Conservation (phyloP, 1,284 basidiomycete species). For the Austroboletus novae-zelandiae region DNA sequence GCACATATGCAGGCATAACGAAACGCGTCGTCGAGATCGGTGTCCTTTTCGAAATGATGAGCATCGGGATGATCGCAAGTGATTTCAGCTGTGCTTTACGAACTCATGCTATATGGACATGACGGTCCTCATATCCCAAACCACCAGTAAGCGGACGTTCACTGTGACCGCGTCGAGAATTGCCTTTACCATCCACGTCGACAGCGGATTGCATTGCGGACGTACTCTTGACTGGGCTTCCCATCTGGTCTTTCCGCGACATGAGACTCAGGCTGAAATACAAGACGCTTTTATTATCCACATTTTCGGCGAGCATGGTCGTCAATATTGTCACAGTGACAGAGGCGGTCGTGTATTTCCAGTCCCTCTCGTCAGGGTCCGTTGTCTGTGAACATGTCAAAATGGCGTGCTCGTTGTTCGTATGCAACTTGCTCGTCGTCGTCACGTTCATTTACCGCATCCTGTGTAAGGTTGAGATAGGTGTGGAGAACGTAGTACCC, state of each 20-base stretch:
- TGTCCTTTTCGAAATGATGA: slow-evolving; percentile 16
- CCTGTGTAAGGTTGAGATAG: slow-evolving; percentile 1
- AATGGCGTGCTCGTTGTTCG: slow-evolving; percentile 24
- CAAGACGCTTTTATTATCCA: slow-evolving; percentile 14
- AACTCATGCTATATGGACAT: slow-evolving; percentile 12
- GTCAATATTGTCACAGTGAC: slow-evolving; percentile 20
- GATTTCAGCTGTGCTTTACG: slow-evolving; percentile 14
- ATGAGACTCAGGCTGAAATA: slow-evolving; percentile 12
- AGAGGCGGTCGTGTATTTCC: slow-evolving; percentile 7
- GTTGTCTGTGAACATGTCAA: slow-evolving; percentile 27
- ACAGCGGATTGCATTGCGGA: slow-evolving; percentile 22
- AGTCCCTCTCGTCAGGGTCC: slow-evolving; percentile 8
- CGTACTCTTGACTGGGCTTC: slow-evolving; percentile 15
- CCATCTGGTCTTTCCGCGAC: slow-evolving; percentile 14
- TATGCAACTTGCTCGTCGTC: slow-evolving; percentile 31
- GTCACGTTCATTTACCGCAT: slow-evolving; percentile 23
- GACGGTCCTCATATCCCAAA: slow-evolving; percentile 13
- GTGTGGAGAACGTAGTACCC: slow-evolving; percentile 1
- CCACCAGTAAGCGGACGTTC: slow-evolving; percentile 14
- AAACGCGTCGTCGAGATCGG: slow-evolving; percentile 12
- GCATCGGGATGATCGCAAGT: slow-evolving; percentile 5
- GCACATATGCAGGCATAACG: slow-evolving; percentile 4
- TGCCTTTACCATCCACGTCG: slow-evolving; percentile 3
- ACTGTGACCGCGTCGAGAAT: neutral
- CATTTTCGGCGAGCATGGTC: slow-evolving; percentile 25